Conservation (phyloP, 352 stramenopile genomes). For the Aphanomyces astaci region DNA sequence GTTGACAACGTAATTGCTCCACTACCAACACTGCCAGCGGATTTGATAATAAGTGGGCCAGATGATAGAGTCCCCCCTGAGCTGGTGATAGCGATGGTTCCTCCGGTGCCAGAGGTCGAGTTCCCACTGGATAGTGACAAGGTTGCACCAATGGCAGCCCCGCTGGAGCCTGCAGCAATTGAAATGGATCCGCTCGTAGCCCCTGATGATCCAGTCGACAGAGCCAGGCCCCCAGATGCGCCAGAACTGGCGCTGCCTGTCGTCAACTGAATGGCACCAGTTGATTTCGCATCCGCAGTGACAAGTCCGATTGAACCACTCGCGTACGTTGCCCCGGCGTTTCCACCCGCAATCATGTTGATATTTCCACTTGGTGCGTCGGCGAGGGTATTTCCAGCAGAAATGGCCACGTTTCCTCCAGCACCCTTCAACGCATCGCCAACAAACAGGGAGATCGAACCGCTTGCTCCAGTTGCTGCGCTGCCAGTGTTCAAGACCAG, state of each 20-base stretch:
- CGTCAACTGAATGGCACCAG: background rate
- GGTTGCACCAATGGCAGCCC: background rate
- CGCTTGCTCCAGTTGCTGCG: background rate
- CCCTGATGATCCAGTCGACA: constrained; percentile 18
- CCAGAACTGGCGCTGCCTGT: background rate
- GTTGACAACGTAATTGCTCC: background rate
- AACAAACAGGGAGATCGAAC: constrained; percentile 10
- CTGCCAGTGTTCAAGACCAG: constrained; percentile 4
- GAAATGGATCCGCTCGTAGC: constrained; percentile 24
- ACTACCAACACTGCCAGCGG: background rate
- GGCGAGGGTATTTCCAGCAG: background rate
- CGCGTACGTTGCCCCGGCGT: background rate
- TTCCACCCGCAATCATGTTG: background rate
- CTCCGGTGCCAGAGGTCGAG: constrained; percentile 1
- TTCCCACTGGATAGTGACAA: constrained; percentile 1
- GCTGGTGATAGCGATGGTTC: background rate
- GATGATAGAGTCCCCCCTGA: background rate
- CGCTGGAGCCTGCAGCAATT: constrained; percentile 15
- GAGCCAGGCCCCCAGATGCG: background rate
- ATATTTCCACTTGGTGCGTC: background rate
- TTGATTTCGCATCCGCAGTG: background rate
- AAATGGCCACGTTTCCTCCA: constrained; percentile 27
- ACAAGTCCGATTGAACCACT: constrained; percentile 2
- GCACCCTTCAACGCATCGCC: constrained; percentile 14
- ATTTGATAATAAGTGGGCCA: background rate